Evolutionary conservation across 1,284 basidiomycete genomes (phyloP), one percentile per base, ranked within the genome.

Genomic region (Porodaedalea pini): DNA sequence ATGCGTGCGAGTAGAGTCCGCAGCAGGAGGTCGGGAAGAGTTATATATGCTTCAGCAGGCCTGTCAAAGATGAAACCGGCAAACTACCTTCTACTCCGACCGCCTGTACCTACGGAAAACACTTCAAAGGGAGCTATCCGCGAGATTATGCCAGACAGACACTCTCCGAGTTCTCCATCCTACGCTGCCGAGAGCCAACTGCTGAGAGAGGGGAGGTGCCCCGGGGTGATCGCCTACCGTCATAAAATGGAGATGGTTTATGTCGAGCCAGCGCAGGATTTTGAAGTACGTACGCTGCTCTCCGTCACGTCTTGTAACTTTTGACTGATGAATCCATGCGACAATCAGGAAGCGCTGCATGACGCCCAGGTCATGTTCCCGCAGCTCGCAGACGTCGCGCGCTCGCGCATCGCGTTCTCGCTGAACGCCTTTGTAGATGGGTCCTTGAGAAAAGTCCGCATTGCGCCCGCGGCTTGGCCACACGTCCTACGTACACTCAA

Each of bases 391-490:
- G 57, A 65, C 11, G 58, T 80, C 7, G 64, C 71, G 2, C 70
- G 74, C 27, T 64, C 74, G 0, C 71, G 73, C 2, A 78, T 87
- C 5, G 68, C 73, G 4, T 78, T 88, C 62, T 74, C 71, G 43
- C 67, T 77, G 13, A 69, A 66, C 50, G 72, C 73, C 3, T 64
- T 69, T 8, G 69, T 73, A 39, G 70, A 69, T n/a, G 69, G 69
- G 0, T 63, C 67, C 23, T 64, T 63, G 27, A 67, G 66, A 8
- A 62, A 65, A 10, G 78, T 85, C 4, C 74, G 78, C 21, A 82
- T 87, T 40, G 79, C 78, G 2, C 73, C 77, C 17, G 74, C 72
- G 27, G 83, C 80, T n/a, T 87, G 85, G 85, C 56, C 68, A 1
- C 69, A 68, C 2, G 71, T 84, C 11, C 63, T 77, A 6, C 52